phyloP scores from a whole-genome alignment of 805 yeast genomes.

The Candida schatavii region DNA sequence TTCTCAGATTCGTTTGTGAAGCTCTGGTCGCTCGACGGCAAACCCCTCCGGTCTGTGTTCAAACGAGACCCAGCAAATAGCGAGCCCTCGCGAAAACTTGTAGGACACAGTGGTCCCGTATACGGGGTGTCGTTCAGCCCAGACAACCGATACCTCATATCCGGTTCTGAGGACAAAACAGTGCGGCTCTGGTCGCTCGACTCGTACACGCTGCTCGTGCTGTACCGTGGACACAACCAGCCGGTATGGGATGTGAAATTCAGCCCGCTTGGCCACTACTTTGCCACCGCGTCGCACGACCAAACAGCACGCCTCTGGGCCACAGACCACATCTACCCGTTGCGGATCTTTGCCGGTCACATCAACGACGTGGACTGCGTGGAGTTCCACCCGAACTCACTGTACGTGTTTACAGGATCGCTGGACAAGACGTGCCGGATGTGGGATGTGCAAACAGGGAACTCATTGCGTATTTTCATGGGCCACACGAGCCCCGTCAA shows the following conservation, averaged over 20 bases:
- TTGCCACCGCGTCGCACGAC: constrained; percentile 97
- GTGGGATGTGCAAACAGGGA: constrained; percentile 95
- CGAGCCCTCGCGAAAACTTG: constrained; percentile 52
- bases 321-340: constrained; percentile 94
- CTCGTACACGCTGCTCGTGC: constrained; percentile 81
- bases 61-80: constrained; percentile 52
- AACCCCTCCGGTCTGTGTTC: constrained; percentile 64
- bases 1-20: constrained; percentile 89
- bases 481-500: constrained; percentile 92
- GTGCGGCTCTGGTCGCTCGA: constrained; percentile 93
- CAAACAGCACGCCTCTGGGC: constrained; percentile 98
- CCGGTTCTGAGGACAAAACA: constrained; percentile 89
- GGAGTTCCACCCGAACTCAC: constrained; percentile 93
- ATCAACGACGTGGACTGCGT: constrained; percentile 94
- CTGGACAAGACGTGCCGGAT: constrained; percentile 93
- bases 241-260: constrained; percentile 98
- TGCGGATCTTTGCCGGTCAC: constrained; percentile 96
- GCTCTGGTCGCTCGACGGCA: constrained; percentile 91
- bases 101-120: constrained; percentile 95
- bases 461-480: constrained; percentile 84
- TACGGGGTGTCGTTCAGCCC: constrained; percentile 90
- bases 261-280: constrained; percentile 94
- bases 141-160: constrained; percentile 74
- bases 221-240: constrained; percentile 94
- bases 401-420: constrained; percentile 92